Percentiles rank a stretch among this genome's conserved stretches.
Conservation (phyloP, 768 basidiomycete species). For the Pisolithus sp. region DNA sequence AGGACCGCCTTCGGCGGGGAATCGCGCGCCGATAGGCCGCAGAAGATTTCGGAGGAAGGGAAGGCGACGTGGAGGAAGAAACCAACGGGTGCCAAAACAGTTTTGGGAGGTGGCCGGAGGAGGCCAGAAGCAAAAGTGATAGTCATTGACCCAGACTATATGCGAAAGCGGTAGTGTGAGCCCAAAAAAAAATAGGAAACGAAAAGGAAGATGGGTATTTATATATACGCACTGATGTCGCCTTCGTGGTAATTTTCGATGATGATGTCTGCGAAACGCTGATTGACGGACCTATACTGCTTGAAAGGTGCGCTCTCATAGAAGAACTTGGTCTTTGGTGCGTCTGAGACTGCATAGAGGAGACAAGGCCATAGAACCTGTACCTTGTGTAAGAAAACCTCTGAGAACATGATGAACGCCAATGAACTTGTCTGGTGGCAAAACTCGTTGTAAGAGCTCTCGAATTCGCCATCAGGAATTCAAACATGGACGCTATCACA, state of each 20-base stretch:
- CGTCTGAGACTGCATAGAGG: conserved; percentile 82
- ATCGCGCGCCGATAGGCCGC: conserved; percentile 75
- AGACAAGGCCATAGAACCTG: conserved; percentile 81
- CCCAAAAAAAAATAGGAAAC: neutral
- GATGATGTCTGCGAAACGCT: conserved; percentile 83
- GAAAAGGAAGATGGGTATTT: neutral
- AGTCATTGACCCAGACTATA: conserved; percentile 84
- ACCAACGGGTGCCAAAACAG: conserved; percentile 44
- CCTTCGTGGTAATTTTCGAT: conserved; percentile 77
- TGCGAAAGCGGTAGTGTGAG: too few species aligned
- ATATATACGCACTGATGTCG: conserved; percentile 54
- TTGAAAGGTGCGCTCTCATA: conserved; percentile 76
- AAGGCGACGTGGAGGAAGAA: conserved; percentile 98
- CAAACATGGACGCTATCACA: conserved; percentile 54
- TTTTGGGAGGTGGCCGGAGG: conserved; percentile 55
- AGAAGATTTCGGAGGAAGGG: conserved; percentile 92
- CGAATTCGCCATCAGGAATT: conserved; percentile 77
- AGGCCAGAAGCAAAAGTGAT: conserved; percentile 87
- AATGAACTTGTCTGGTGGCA: conserved; percentile 58
- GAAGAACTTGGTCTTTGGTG: conserved; percentile 76
- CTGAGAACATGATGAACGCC: conserved; percentile 9
- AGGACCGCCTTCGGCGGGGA: conserved; percentile 84
- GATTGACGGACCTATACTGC: conserved; percentile 86
- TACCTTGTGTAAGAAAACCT: conserved; percentile 5
- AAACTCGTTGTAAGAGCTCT: conserved; percentile 77